Percentiles rank a stretch among this genome's conserved stretches.
phyloP scores from a whole-genome alignment of 352 stramenopile genomes.

The Pythium pyrilobum region DNA sequence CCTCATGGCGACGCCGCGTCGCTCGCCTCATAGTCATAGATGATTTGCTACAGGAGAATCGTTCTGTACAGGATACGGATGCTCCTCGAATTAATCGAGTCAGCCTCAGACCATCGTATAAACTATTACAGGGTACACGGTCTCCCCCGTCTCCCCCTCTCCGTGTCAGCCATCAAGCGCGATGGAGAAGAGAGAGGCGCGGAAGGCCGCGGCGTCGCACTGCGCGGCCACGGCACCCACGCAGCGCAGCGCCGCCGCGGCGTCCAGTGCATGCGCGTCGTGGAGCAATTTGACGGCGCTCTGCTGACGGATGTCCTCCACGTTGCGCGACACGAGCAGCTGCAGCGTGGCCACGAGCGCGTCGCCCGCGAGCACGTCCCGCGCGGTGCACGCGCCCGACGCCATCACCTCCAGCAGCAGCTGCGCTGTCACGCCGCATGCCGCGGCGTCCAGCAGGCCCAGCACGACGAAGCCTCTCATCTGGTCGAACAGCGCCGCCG shows the following conservation, averaged over 20 bases:
- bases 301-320: constrained; percentile 61
- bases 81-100: too few species aligned
- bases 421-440: constrained; percentile 29
- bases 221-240: constrained; percentile 27
- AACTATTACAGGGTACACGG: too few species aligned
- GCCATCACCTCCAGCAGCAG: constrained; percentile 21
- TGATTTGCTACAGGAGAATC: too few species aligned
- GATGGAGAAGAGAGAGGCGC: constrained; percentile 52
- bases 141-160: too few species aligned
- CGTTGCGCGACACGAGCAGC: constrained; percentile 39
- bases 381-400: background rate
- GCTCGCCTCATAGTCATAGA: too few species aligned
- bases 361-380: constrained; percentile 32
- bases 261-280: constrained; percentile 25
- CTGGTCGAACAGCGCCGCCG: constrained; percentile 47
- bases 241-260: constrained; percentile 25
- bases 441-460: constrained; percentile 32
- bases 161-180: constrained; percentile 28
- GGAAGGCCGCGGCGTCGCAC: constrained; percentile 36
- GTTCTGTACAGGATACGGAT: too few species aligned
- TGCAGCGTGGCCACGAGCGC: constrained; percentile 32
- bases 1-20: background rate
- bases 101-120: too few species aligned
- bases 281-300: constrained; percentile 48
- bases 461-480: constrained; percentile 44